Percentiles rank a stretch among this genome's conserved stretches.
These are phyloP conservation scores for Platanus orientalis DNA, from an alignment of 164 flowering plant genomes.

Conservation along the genomic window DNA sequence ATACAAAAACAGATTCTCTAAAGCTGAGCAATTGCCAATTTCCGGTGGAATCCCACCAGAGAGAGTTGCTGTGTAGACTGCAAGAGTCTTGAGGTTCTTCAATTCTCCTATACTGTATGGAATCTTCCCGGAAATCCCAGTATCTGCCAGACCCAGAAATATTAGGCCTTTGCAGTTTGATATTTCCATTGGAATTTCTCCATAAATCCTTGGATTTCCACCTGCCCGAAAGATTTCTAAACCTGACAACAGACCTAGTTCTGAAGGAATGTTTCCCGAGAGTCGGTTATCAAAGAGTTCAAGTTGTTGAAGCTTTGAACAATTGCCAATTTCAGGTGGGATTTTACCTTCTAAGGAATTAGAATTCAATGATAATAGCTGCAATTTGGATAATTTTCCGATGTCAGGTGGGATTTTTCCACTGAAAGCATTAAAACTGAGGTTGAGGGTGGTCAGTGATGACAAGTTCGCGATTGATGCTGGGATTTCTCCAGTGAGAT, in stretches of 20 bases:
- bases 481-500: slow-evolving; percentile 55
- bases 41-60: slow-evolving; percentile 50
- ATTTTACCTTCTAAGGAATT: slow-evolving; percentile 35
- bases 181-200: slow-evolving; percentile 49
- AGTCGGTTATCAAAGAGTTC: slow-evolving; percentile 51
- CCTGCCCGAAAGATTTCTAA: slow-evolving; percentile 55
- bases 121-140: slow-evolving; percentile 50
- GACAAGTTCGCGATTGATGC: slow-evolving; percentile 35
- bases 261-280: slow-evolving; percentile 42
- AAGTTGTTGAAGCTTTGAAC: slow-evolving; percentile 34
- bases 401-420: slow-evolving; percentile 43
- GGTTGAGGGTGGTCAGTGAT: slow-evolving; percentile 35
- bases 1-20: slow-evolving; percentile 47
- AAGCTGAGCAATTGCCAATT: slow-evolving; percentile 42
- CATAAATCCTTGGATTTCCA: slow-evolving; percentile 42
- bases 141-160: slow-evolving; percentile 54
- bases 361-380: slow-evolving; percentile 34
- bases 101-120: slow-evolving; percentile 44
- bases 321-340: slow-evolving; percentile 45
- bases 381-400: slow-evolving; percentile 33
- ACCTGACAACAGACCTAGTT: slow-evolving; percentile 27
- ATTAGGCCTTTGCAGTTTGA: slow-evolving; percentile 36
- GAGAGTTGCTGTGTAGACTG: slow-evolving; percentile 50
- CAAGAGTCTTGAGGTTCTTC: slow-evolving; percentile 41
- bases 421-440: slow-evolving; percentile 43